Conservation (phyloP, 768 basidiomycete species). For the Tylopilus sp. region DNA sequence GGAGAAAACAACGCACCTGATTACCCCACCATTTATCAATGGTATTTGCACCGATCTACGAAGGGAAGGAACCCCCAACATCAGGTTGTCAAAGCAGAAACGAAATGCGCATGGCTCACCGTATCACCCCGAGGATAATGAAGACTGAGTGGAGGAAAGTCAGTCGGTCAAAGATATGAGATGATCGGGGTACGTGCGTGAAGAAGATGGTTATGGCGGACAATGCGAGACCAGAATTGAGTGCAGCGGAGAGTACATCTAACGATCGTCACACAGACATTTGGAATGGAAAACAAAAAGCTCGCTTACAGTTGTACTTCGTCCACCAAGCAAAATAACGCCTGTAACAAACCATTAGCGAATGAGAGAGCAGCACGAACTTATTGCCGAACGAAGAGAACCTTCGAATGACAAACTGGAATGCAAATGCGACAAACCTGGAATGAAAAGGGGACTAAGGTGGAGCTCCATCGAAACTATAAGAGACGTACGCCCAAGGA, state of each 20-base stretch:
- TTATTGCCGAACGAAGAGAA: too few species aligned
- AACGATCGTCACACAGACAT: not conserved
- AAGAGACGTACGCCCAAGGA: slow-evolving; percentile 53
- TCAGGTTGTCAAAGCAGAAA: not conserved
- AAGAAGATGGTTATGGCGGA: slow-evolving; percentile 69
- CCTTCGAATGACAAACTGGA: too few species aligned
- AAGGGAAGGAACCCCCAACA: too few species aligned
- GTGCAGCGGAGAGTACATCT: slow-evolving; percentile 74
- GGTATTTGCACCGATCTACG: slow-evolving; percentile 19
- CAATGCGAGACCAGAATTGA: slow-evolving; percentile 70
- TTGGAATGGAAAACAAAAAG: too few species aligned
- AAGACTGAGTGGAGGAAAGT: slow-evolving; percentile 10
- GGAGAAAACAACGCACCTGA: slow-evolving; percentile 4
- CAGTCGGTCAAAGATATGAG: too few species aligned
- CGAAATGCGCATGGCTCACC: slow-evolving; percentile 11
- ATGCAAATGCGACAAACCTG: too few species aligned
- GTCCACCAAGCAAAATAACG: slow-evolving; percentile 71
- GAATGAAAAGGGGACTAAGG: too few species aligned
- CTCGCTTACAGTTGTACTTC: slow-evolving; percentile 66
- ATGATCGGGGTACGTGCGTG: slow-evolving; percentile 38
- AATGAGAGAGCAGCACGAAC: too few species aligned
- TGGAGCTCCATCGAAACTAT: too few species aligned
- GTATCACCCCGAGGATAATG: slow-evolving; percentile 25
- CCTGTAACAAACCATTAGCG: slow-evolving; percentile 6
- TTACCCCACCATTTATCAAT: slow-evolving; percentile 32